Conservation (phyloP, 2,329 filamentous ascomycete genomes). For the Emydomyces testavorans region DNA sequence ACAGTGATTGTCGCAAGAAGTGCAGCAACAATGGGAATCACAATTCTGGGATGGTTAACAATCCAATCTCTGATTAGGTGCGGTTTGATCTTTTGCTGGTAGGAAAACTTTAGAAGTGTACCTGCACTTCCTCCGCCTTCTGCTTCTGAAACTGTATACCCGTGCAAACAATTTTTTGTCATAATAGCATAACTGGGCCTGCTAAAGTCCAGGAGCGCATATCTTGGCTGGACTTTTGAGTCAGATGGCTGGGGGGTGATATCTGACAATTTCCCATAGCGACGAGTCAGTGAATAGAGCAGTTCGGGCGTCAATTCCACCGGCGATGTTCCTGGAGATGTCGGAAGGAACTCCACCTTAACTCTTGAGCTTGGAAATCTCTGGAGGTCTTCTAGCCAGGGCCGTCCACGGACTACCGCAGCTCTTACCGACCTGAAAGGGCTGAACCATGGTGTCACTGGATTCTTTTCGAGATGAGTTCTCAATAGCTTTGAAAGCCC, state of each 20-base stretch:
- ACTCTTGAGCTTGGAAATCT: conserved; percentile 65
- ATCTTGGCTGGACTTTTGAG: conserved; percentile 72
- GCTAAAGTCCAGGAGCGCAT: conserved; percentile 66
- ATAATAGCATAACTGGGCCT: conserved; percentile 66
- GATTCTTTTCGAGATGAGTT: conserved; percentile 54
- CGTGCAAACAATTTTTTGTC: conserved; percentile 87
- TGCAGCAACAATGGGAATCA: conserved; percentile 71
- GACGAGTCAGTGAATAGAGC: conserved; percentile 74
- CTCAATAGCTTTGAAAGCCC: conserved; percentile 52
- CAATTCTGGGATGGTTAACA: conserved; percentile 70
- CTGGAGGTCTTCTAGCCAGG: conserved; percentile 89
- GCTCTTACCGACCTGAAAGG: conserved; percentile 62
- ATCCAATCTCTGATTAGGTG: conserved; percentile 83
- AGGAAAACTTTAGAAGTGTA: conserved; percentile 69
- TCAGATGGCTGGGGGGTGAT: conserved; percentile 73
- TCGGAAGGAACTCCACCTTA: conserved; percentile 73
- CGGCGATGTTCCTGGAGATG: conserved; percentile 55
- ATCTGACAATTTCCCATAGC: conserved; percentile 81
- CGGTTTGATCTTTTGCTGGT: conserved; percentile 64
- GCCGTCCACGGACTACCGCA: conserved; percentile 65
- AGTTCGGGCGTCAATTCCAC: conserved; percentile 76
- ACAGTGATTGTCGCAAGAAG: conserved; percentile 73
- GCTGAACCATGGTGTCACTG: conserved; percentile 81
- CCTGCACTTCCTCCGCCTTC: conserved; percentile 63
- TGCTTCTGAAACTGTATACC: conserved; percentile 57